Percentiles rank a stretch among this genome's conserved stretches.
These are phyloP conservation scores for Blastocystis sp. DNA, from an alignment of 352 stramenopile species.

Conservation along the genomic window DNA sequence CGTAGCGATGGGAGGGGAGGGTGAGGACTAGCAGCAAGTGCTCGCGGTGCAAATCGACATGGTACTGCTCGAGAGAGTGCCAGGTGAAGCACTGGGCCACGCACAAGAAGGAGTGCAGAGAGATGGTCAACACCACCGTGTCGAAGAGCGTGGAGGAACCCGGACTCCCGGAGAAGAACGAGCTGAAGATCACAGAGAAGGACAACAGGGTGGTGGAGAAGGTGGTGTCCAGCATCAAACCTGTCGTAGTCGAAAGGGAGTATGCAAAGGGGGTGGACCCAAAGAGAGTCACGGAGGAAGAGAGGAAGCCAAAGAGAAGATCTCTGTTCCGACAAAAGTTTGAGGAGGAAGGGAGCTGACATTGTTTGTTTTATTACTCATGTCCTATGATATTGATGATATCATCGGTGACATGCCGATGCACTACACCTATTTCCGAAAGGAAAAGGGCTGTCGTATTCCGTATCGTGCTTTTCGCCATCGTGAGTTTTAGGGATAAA, in stretches of 20 bases:
- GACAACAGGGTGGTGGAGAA: slow-evolving; percentile 17
- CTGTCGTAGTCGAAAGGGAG: slow-evolving; percentile 41
- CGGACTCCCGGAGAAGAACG: not conserved
- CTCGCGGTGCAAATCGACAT: slow-evolving; percentile 23
- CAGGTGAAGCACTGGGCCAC: slow-evolving; percentile 58
- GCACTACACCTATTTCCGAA: slow-evolving; percentile 1
- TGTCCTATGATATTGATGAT: not conserved
- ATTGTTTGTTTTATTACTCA: slow-evolving; percentile 21
- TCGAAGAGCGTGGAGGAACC: slow-evolving; percentile 5
- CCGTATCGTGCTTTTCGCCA: not conserved
- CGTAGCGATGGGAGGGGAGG: not conserved
- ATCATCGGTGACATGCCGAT: slow-evolving; percentile 19
- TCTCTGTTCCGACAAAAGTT: slow-evolving; percentile 39
- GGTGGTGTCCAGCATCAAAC: slow-evolving; percentile 27
- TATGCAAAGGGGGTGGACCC: slow-evolving; percentile 27
- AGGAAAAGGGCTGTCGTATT: slow-evolving; percentile 1
- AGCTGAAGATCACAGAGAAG: slow-evolving; percentile 36
- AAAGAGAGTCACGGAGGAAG: not conserved
- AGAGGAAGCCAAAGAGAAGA: slow-evolving; percentile 40
- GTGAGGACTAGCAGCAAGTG: slow-evolving; percentile 46
- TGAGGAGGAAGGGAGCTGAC: slow-evolving; percentile 9
- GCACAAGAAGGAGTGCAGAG: slow-evolving; percentile 32
- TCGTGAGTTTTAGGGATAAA: not conserved
- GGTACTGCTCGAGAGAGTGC: slow-evolving; percentile 46
- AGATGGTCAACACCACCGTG: slow-evolving; percentile 42